These are phyloP conservation scores for Mycena haematopus DNA, from an alignment of 768 basidiomycete species.

Conservation along the genomic window DNA sequence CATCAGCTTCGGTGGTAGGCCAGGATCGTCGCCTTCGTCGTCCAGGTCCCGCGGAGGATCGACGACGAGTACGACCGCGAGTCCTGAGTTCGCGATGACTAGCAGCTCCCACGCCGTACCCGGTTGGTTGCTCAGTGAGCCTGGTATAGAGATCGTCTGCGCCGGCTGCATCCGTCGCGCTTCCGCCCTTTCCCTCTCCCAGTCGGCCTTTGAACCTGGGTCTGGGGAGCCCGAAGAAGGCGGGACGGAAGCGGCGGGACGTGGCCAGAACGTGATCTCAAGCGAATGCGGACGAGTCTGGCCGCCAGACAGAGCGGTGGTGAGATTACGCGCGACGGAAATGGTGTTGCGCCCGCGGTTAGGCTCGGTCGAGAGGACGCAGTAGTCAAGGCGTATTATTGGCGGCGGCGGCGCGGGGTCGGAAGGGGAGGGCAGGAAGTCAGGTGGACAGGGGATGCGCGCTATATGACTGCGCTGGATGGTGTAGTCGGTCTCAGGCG, in stretches of 20 bases:
- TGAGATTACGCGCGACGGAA: slow-evolving; percentile 1
- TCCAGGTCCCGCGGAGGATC: slow-evolving; percentile 2
- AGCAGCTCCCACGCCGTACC: slow-evolving; percentile 21
- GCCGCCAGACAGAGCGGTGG: not conserved
- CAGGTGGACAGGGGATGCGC: slow-evolving; percentile 17
- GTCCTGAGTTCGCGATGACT: slow-evolving; percentile 23
- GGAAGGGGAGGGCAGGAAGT: not conserved
- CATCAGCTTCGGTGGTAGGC: slow-evolving; percentile 18
- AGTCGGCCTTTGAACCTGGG: not conserved
- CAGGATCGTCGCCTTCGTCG: not conserved
- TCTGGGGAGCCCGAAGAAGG: too few species aligned
- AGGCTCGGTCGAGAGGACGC: slow-evolving; percentile 26
- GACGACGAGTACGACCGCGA: slow-evolving; percentile 18
- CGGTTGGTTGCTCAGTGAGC: slow-evolving; percentile 6
- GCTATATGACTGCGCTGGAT: slow-evolving; percentile 28
- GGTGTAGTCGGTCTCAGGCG: slow-evolving; percentile 14
- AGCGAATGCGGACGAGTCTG: not conserved
- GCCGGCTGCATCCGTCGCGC: slow-evolving; percentile 7
- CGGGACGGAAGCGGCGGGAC: slow-evolving; percentile 7
- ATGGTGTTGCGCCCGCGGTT: slow-evolving; percentile 20
- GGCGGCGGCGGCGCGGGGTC: not conserved
- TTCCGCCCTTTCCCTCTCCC: slow-evolving; percentile 1
- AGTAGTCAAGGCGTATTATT: not conserved
- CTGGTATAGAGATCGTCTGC: slow-evolving; percentile 16
- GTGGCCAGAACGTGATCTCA: slow-evolving; percentile 30